Evolutionary conservation across 2,329 filamentous ascomycete genomes (phyloP).

Genomic region (Geosmithia morbida): DNA sequence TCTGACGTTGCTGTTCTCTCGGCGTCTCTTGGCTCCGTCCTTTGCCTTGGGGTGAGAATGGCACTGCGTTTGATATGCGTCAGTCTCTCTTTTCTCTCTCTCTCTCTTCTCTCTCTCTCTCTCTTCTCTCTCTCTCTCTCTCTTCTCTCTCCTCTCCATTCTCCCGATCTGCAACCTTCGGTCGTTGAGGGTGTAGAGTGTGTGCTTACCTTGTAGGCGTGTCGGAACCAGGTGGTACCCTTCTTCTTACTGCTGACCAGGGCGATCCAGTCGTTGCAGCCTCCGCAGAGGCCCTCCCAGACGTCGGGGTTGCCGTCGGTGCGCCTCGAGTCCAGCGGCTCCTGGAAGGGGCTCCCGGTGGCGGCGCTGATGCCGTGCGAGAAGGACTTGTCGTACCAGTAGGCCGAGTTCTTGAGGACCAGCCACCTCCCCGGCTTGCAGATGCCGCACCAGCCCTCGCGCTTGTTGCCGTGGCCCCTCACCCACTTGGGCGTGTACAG

Average conservation of each 20-base stretch:
- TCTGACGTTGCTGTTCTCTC: slow-evolving; percentile 39
- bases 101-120: too few species aligned
- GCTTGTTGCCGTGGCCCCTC: slow-evolving; percentile 72
- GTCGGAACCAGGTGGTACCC: slow-evolving; percentile 82
- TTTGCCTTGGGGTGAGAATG: slow-evolving; percentile 60
- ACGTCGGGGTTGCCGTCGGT: slow-evolving; percentile 72
- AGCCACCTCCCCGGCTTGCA: slow-evolving; percentile 80
- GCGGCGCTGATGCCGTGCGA: slow-evolving; percentile 76
- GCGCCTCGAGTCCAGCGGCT: slow-evolving; percentile 58
- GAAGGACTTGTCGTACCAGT: slow-evolving; percentile 89
- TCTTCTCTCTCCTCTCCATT: too few species aligned
- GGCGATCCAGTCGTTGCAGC: slow-evolving; percentile 69
- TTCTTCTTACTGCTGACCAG: slow-evolving; percentile 80
- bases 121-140: too few species aligned
- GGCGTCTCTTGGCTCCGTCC: slow-evolving; percentile 52
- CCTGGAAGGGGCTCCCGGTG: slow-evolving; percentile 64
- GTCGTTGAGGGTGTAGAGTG: too few species aligned
- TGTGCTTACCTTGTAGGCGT: slow-evolving; percentile 62
- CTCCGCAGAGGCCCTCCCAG: slow-evolving; percentile 67
- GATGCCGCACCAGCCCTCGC: slow-evolving; percentile 80
- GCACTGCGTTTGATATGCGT: slow-evolving; percentile 30
- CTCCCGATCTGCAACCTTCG: background rate
- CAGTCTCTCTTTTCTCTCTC: slow-evolving; percentile 1
- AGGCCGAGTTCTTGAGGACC: slow-evolving; percentile 79
- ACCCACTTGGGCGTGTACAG: slow-evolving; percentile 77